Evolutionary conservation across 257 asterid species (phyloP).

Genomic region (Primulina eburnea): DNA sequence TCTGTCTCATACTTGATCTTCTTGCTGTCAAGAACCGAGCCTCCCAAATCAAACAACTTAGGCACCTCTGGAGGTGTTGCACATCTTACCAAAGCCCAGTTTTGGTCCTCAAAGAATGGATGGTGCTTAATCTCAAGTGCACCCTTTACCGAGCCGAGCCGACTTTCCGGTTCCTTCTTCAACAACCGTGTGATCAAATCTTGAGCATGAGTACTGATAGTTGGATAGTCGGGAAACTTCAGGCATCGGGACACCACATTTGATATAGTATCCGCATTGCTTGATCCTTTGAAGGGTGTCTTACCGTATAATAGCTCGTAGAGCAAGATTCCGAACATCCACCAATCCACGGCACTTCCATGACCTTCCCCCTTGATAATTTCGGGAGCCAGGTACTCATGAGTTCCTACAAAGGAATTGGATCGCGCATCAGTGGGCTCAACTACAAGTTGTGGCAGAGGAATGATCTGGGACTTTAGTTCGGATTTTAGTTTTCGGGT

Average conservation of each 20-base stretch:
- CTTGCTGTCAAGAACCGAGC: conserved; percentile 12
- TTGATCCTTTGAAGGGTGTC: conserved; percentile 76
- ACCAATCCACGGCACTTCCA: conserved; percentile 92
- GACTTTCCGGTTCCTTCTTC: conserved; percentile 62
- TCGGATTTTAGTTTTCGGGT: conserved; percentile 58
- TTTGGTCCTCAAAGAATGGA: conserved; percentile 71
- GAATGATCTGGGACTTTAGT: conserved; percentile 40
- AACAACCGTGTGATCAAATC: conserved; percentile 62
- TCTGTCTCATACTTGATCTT: not conserved
- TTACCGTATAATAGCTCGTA: conserved; percentile 74
- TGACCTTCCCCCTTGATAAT: conserved; percentile 85
- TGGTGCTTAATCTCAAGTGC: conserved; percentile 81
- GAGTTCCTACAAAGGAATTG: conserved; percentile 86
- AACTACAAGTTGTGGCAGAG: conserved; percentile 72
- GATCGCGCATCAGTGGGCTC: conserved; percentile 81
- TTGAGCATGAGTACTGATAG: conserved; percentile 54
- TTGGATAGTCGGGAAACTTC: conserved; percentile 59
- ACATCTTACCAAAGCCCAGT: conserved; percentile 79
- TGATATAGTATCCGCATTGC: conserved; percentile 62
- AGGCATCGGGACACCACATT: conserved; percentile 65
- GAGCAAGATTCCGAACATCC: conserved; percentile 73
- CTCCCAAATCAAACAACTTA: conserved; percentile 41
- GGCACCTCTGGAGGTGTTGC: conserved; percentile 77
- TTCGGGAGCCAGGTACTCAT: conserved; percentile 77
- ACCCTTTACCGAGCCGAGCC: conserved; percentile 72